A percentile compares a stretch with the other conserved stretches of the same genome.
These are phyloP conservation scores for Eremochloa ophiuroides DNA, from an alignment of 176 grass and related monocot species.

Conservation along the genomic window DNA sequence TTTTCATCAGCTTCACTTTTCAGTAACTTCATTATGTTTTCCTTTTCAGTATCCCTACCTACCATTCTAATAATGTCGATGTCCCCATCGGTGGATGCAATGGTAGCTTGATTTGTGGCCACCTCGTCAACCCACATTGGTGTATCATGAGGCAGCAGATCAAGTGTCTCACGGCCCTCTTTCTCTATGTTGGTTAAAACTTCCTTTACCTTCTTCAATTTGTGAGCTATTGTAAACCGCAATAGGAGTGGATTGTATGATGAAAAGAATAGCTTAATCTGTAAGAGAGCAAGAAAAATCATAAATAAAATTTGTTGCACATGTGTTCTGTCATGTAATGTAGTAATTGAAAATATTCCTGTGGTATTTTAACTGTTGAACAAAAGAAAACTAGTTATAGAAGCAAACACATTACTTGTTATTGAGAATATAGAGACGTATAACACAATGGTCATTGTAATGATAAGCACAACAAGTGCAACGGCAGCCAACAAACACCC, in stretches of 20 bases:
- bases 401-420: too few relatives aligned
- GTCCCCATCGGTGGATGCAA: background rate
- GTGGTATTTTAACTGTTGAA: too few relatives aligned
- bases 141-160: background rate
- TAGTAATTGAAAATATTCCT: too few relatives aligned
- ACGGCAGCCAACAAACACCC: background rate
- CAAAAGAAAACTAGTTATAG: too few relatives aligned
- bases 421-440: too few relatives aligned
- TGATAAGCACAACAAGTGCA: background rate
- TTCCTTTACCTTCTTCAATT: background rate
- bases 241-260: background rate
- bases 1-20: background rate
- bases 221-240: background rate
- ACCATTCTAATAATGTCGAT: slow-evolving; percentile 4
- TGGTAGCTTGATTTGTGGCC: background rate
- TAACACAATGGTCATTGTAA: too few relatives aligned
- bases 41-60: slow-evolving; percentile 26
- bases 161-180: background rate
- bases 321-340: too few relatives aligned
- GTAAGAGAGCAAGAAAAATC: background rate
- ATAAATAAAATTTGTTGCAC: background rate
- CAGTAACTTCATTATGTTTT: slow-evolving; percentile 24
- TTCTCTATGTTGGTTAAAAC: background rate
- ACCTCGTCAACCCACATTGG: too few relatives aligned
- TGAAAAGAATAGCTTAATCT: background rate